Evolutionary conservation across 1,139 yeast species (phyloP).

Genomic region (Hansenula sp.): DNA sequence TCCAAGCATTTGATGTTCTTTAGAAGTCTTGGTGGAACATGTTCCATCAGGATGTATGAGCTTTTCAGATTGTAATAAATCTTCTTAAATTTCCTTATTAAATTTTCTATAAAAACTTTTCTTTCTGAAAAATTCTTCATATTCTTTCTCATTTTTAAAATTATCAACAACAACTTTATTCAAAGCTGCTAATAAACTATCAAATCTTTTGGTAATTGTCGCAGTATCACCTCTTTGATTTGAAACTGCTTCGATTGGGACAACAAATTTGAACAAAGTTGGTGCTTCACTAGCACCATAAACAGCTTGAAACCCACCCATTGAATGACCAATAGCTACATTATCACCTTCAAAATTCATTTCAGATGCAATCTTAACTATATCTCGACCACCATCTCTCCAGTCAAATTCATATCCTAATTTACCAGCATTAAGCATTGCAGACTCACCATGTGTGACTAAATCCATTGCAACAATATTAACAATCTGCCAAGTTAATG

Average conservation of each 20-base stretch:
- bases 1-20: conserved; percentile 39
- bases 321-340: conserved; percentile 58
- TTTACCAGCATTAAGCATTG: conserved; percentile 40
- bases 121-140: conserved; percentile 34
- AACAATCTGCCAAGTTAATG: conserved; percentile 22
- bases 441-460: conserved; percentile 63
- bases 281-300: conserved; percentile 48
- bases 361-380: conserved; percentile 38
- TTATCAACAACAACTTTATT: conserved; percentile 17
- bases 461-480: conserved; percentile 48
- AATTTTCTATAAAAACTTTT: conserved; percentile 39
- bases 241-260: conserved; percentile 58
- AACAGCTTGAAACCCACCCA: conserved; percentile 54
- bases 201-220: too few species aligned
- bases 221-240: conserved; percentile 24
- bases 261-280: conserved; percentile 42
- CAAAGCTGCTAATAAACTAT: conserved; percentile 1
- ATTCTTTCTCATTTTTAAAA: conserved; percentile 32
- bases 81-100: conserved; percentile 39
- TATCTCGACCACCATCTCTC: conserved; percentile 59
- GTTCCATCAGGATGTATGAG: conserved; percentile 25
- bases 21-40: conserved; percentile 32
- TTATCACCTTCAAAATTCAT: conserved; percentile 35
- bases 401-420: conserved; percentile 49
- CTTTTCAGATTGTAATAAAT: conserved; percentile 37